Evolutionary conservation across 179 eudicot species (phyloP).

Genomic region (Amaranthus tricolor): DNA sequence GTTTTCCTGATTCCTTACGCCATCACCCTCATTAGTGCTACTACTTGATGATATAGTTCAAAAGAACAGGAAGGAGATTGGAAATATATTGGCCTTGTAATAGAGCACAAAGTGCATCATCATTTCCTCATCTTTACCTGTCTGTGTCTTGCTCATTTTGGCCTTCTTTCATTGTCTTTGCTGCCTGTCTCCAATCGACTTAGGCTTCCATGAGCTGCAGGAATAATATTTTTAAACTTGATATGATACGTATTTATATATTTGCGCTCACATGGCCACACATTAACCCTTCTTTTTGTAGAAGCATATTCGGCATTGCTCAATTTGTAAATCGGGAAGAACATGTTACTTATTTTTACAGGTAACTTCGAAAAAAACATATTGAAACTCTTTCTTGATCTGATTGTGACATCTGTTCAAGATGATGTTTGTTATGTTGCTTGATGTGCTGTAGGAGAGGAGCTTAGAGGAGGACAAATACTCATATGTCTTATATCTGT

Average conservation of each 20-base stretch:
- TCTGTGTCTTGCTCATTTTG: background rate
- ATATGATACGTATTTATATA: background rate
- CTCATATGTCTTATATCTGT: conserved; percentile 64
- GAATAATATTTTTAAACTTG: background rate
- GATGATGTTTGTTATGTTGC: conserved; percentile 2
- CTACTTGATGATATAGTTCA: background rate
- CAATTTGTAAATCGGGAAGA: conserved; percentile 74
- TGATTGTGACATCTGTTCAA: conserved; percentile 9
- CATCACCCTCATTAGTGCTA: background rate
- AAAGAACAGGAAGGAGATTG: background rate
- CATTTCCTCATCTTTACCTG: background rate
- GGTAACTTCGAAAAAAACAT: conserved; percentile 32
- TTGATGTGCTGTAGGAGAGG: conserved; percentile 54
- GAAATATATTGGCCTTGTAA: background rate
- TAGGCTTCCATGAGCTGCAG: background rate
- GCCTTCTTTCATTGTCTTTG: background rate
- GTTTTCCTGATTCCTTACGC: too few species aligned
- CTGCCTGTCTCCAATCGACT: background rate
- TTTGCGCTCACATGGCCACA: conserved; percentile 5
- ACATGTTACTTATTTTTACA: conserved; percentile 76
- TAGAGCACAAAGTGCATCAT: background rate
- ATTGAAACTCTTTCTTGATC: background rate
- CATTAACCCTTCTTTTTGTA: conserved; percentile 25
- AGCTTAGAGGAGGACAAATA: conserved; percentile 55
- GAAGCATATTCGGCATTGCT: conserved; percentile 82